phyloP scores from a whole-genome alignment of 129 eudicot species.

The Arctium lappa region DNA sequence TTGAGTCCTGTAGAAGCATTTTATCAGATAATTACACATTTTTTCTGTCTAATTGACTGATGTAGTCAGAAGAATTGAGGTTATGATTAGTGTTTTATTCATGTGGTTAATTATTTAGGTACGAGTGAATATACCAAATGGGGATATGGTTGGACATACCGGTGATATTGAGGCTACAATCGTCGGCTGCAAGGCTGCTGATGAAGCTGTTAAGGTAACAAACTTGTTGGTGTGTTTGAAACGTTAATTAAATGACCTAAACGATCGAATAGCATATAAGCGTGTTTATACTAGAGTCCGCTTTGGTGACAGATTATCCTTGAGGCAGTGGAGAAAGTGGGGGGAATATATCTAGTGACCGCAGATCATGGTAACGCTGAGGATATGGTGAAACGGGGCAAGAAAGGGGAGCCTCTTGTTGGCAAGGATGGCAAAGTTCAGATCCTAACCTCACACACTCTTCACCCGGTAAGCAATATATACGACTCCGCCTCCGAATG shows the following conservation, averaged over 20 bases:
- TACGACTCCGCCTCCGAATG: background rate
- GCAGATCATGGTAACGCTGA: constrained; percentile 91
- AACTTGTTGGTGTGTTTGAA: background rate
- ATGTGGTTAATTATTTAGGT: constrained; percentile 32
- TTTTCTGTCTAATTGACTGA: background rate
- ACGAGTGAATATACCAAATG: constrained; percentile 72
- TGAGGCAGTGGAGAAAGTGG: constrained; percentile 78
- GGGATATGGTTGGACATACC: constrained; percentile 88
- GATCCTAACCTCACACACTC: constrained; percentile 72
- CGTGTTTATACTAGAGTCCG: background rate
- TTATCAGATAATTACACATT: background rate
- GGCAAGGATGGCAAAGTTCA: constrained; percentile 70
- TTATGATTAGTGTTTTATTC: background rate
- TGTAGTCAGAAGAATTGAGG: background rate
- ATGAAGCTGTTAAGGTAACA: constrained; percentile 78
- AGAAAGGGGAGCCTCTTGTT: constrained; percentile 66
- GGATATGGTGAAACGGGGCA: constrained; percentile 83
- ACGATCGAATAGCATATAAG: background rate
- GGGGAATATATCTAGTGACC: constrained; percentile 66
- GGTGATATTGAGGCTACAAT: constrained; percentile 75
- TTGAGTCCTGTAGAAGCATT: background rate
- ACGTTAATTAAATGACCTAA: background rate
- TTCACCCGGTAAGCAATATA: constrained; percentile 49
- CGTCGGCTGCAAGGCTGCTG: constrained; percentile 79
- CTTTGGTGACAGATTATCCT: constrained; percentile 51